Conservation (phyloP, 2,329 filamentous ascomycete genomes). For the Sphaceloma murrayae region DNA sequence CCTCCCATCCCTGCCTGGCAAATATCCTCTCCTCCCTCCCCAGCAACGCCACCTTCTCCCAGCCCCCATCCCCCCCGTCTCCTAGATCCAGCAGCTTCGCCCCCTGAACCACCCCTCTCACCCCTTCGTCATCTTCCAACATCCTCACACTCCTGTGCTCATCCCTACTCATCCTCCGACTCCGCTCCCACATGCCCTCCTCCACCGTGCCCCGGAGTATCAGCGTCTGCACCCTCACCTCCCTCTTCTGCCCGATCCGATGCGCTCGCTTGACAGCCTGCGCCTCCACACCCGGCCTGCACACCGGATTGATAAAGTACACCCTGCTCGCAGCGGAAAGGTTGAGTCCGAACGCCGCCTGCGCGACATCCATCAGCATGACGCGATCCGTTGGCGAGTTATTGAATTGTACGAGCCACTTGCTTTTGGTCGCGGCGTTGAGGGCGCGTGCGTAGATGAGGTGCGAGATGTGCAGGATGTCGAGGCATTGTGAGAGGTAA, state of each 20-base stretch:
- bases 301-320: constrained; percentile 81
- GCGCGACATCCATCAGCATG: constrained; percentile 80
- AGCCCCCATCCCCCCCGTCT: constrained; percentile 25
- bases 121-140: constrained; percentile 49
- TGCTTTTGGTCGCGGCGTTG: constrained; percentile 51
- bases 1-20: constrained; percentile 28
- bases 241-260: constrained; percentile 70
- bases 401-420: constrained; percentile 74
- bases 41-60: constrained; percentile 35
- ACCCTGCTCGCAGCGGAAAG: constrained; percentile 74
- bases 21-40: constrained; percentile 37
- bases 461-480: constrained; percentile 56
- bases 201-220: constrained; percentile 74
- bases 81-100: constrained; percentile 41
- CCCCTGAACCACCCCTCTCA: constrained; percentile 50
- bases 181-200: constrained; percentile 67
- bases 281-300: constrained; percentile 73
- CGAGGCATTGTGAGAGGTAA: constrained; percentile 74
- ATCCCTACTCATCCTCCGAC: constrained; percentile 61
- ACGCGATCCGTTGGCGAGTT: constrained; percentile 60
- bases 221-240: constrained; percentile 77
- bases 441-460: constrained; percentile 59
- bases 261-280: constrained; percentile 88
- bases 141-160: constrained; percentile 47
- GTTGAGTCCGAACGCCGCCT: constrained; percentile 81